Base-by-base conservation (phyloP, 2,329 filamentous ascomycete genomes). In the Hypoxylon sp. region DNA sequence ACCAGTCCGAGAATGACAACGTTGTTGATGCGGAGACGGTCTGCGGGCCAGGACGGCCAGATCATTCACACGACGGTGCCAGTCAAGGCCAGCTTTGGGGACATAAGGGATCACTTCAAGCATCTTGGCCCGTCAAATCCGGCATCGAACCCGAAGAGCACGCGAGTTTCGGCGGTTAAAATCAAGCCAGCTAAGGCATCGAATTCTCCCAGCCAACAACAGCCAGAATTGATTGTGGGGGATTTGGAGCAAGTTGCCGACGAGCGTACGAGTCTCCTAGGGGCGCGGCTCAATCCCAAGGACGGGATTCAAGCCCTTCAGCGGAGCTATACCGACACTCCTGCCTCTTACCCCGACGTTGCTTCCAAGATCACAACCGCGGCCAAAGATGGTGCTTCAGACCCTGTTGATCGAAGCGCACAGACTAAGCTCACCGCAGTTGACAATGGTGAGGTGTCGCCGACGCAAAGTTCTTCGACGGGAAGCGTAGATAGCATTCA, bases 51-150 rank as follows among this genome's bases (percentile, higher is more conserved):
- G 1, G 84, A 87, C 48, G 83, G 83, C 18, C 78, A 79, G 45
- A 64, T 76, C 23, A 70, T 78, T n/a, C 76, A 74, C 33, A 75
- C 76, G 0, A 76, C 79, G 0, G 77, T 88, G 5, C 77, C 85
- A 1, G 77, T 88, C 4, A 82, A 85, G 65, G 82, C 84, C 4
- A 88, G 85, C 48, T 76, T 87, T 24, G 80, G 84, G 48, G 85
- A 89, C 48, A 84, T 88, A 76, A 81, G 79, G 66, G 81, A 85
- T 67, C 84, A 88, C 63, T 76, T 89, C 40, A 87, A 85, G 63
- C 82, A 85, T 60, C 81, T 89, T 0, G 87, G 87, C 0, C 87
- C 87, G 0, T 88, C 86, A 1, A 90, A 89, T 68, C 82, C 83
- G 17, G 87, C 87, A 4, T 81, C 83, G 13, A 85, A 87, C 52